A percentile compares a stretch with the other conserved stretches of the same genome.
These are phyloP conservation scores for Penicillium samsonianum DNA, from an alignment of 495 filamentous ascomycete species.

Conservation along the genomic window DNA sequence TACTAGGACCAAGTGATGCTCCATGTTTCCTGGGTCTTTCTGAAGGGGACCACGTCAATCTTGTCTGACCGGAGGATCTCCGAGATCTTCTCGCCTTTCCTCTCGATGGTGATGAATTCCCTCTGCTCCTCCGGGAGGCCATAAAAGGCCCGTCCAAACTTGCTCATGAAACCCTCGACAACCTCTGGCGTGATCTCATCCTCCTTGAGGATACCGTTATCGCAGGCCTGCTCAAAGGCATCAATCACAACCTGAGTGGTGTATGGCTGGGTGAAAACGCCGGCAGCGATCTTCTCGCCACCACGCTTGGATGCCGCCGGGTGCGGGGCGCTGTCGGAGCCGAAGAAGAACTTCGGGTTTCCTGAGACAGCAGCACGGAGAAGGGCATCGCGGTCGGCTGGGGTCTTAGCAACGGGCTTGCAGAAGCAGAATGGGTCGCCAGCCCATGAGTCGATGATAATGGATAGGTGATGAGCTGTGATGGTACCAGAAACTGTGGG, in stretches of 20 bases:
- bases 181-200: slow-evolving; percentile 69
- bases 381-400: slow-evolving; percentile 74
- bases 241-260: slow-evolving; percentile 72
- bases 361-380: slow-evolving; percentile 66
- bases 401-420: slow-evolving; percentile 79
- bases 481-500: slow-evolving; percentile 65
- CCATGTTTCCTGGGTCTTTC: slow-evolving; percentile 67
- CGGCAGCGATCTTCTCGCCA: slow-evolving; percentile 67
- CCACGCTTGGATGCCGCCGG: slow-evolving; percentile 69
- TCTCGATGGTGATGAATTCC: slow-evolving; percentile 63
- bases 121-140: slow-evolving; percentile 48
- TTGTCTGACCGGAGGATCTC: slow-evolving; percentile 51
- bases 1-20: slow-evolving; percentile 49
- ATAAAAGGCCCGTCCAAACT: slow-evolving; percentile 77
- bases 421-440: slow-evolving; percentile 82
- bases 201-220: slow-evolving; percentile 63
- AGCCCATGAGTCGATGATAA: slow-evolving; percentile 74
- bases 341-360: slow-evolving; percentile 80
- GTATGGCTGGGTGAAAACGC: slow-evolving; percentile 90
- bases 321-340: slow-evolving; percentile 74
- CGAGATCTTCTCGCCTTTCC: slow-evolving; percentile 58
- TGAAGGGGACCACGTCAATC: slow-evolving; percentile 70
- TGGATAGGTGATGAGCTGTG: slow-evolving; percentile 76
- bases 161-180: slow-evolving; percentile 73
- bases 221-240: slow-evolving; percentile 69